Conservation (phyloP, 2,329 filamentous ascomycete genomes). For the Diaporthe citrichinensis region DNA sequence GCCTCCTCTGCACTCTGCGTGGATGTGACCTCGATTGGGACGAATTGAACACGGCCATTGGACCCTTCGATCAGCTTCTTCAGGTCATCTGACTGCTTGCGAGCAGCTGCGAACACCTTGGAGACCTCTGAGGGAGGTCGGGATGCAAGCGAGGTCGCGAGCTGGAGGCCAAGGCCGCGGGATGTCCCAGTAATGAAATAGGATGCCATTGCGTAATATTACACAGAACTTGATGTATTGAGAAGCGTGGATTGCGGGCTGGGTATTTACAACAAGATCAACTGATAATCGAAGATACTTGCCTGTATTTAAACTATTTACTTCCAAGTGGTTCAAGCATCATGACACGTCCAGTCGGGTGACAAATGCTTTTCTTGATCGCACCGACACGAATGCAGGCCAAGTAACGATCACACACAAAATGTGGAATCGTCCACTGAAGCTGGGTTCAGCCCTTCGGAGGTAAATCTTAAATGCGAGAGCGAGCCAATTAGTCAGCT, state of each 20-base stretch:
- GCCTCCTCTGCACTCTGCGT: slow-evolving; percentile 52
- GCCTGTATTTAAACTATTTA: not conserved
- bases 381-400: not conserved
- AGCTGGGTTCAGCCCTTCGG: not conserved
- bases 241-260: not conserved
- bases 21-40: slow-evolving; percentile 56
- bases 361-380: not conserved
- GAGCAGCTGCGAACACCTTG: slow-evolving; percentile 56
- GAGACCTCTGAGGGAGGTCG: not conserved
- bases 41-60: slow-evolving; percentile 51
- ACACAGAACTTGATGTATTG: not conserved
- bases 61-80: slow-evolving; percentile 52
- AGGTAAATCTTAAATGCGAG: not conserved
- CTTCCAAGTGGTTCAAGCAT: no score
- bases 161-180: not conserved
- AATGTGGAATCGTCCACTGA: not conserved
- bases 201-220: not conserved
- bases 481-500: not conserved
- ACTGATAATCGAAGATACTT: not conserved
- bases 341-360: not conserved
- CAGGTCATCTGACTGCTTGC: slow-evolving; percentile 52
- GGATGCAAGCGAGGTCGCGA: not conserved
- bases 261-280: not conserved
- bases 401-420: not conserved
- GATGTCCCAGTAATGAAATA: slow-evolving; percentile 13